Conservation (phyloP, 352 stramenopile genomes). For the Globisporangium iwayamae region DNA sequence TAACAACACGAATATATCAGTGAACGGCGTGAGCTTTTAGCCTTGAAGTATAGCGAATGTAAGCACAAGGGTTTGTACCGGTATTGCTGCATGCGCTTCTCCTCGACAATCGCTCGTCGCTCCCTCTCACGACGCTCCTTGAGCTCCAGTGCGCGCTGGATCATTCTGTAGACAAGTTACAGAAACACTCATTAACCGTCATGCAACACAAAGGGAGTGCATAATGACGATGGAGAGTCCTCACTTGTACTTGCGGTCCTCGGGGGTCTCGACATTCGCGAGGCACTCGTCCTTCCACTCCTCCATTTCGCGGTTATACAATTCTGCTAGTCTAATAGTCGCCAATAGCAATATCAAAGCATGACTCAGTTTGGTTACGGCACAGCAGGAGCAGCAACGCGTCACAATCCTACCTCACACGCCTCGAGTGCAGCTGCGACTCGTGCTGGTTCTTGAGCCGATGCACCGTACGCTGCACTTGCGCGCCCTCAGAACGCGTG, state of each 20-base stretch:
- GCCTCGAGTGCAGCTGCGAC: conserved; percentile 60
- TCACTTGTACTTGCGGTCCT: conserved; percentile 78
- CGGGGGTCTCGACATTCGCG: conserved; percentile 67
- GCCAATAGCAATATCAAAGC: neutral
- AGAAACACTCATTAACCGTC: neutral
- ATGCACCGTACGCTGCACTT: conserved; percentile 38
- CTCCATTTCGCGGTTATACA: conserved; percentile 80
- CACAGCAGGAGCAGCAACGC: neutral
- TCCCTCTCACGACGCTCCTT: conserved; percentile 65
- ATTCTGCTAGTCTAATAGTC: conserved; percentile 44
- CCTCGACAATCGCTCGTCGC: conserved; percentile 54
- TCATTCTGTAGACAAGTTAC: conserved; percentile 42
- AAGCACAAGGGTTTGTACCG: conserved; percentile 25
- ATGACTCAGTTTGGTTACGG: neutral
- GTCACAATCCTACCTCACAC: conserved; percentile 28
- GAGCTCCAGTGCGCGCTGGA: conserved; percentile 65
- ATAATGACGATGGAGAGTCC: conserved; percentile 1
- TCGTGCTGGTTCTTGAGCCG: conserved; percentile 77
- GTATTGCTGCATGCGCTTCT: conserved; percentile 77
- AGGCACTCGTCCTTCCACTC: conserved; percentile 63
- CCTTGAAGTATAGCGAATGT: too few species aligned
- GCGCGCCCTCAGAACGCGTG: conserved; percentile 41
- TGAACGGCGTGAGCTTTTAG: too few species aligned
- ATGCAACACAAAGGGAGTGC: neutral
- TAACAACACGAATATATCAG: neutral